Evolutionary conservation across 345 rosid species (phyloP).

Genomic region (Xanthoceras sorbifolium): DNA sequence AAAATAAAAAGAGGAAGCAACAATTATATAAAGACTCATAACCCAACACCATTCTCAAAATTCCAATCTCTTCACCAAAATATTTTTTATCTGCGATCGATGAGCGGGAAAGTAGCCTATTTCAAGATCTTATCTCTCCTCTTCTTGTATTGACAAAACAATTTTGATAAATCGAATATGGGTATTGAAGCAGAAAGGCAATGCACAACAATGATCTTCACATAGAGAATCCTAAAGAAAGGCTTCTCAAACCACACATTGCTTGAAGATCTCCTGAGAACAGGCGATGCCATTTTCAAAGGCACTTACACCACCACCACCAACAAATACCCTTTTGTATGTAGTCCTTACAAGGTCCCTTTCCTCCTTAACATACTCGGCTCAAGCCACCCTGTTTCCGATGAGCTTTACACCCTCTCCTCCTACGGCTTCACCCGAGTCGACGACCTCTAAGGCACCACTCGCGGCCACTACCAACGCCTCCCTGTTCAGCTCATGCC

Average conservation of each 20-base stretch:
- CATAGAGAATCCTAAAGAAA: conserved; percentile 75
- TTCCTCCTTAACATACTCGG: conserved; percentile 82
- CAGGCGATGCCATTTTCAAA: conserved; percentile 69
- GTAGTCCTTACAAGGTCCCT: conserved; percentile 84
- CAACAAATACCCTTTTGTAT: conserved; percentile 64
- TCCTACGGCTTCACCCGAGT: conserved; percentile 51
- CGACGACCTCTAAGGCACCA: conserved; percentile 79
- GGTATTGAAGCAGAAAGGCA: conserved; percentile 18
- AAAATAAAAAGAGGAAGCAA: no score
- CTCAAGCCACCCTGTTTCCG: conserved; percentile 54
- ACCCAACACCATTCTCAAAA: no score
- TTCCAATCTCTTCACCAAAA: no score
- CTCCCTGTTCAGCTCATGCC: conserved; percentile 39
- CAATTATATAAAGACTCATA: no score
- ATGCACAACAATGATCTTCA: conserved; percentile 47
- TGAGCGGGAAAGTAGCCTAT: no score
- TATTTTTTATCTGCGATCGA: no score
- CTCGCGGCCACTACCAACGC: conserved; percentile 62
- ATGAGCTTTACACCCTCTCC: conserved; percentile 78
- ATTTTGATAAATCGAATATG: background rate
- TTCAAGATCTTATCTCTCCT: no score
- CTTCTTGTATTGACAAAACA: no score
- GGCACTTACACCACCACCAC: conserved; percentile 54
- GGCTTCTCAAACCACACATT: conserved; percentile 75
- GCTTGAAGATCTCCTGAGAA: conserved; percentile 63